Evolutionary conservation across 345 rosid species (phyloP), one percentile per base, ranked within the genome.

Genomic region (Aegle marmelos): DNA sequence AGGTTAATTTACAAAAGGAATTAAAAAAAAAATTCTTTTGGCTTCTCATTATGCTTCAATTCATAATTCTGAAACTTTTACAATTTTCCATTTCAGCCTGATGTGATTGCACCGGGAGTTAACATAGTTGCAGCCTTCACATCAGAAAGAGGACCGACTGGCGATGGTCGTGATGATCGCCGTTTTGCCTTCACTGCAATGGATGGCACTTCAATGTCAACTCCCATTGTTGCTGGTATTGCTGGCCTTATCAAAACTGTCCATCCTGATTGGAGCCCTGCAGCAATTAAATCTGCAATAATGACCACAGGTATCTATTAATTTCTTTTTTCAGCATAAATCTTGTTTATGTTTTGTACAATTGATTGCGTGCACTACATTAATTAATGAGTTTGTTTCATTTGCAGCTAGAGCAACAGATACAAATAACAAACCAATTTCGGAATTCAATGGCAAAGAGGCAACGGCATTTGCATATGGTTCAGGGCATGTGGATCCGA

Each of bases 141-240:
- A 2, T 78, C 59, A 80, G 83, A 76, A 50, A 65, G 17, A 2
- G 70, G 78, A 1, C 87, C 89, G 14, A 62, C 79, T 0, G 85
- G 27, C 0, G 16, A 45, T 45, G 50, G 17, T 45, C 56, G 8
- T 9, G 92, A 89, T 33, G 79, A 70, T 59, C 89, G 90, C 10
- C 61, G 67, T 14, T 25, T 68, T 5, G 74, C 86, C 11, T 91
- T 72, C 77, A 70, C 50, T 57, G 9, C 59, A 1, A 11, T 50
- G 10, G 88, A 89, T 0, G 93, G 93, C 37, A 89, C 94, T 57
- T 88, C 94, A 33, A 89, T 88, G 91, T 80, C 91, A 17, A 85
- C 89, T 59, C 92, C 92, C 50, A 89, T 84, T 76, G 88, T 91
- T 21, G 36, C 91, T 25, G 89, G 90, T 14, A 74, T 89, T 41